Evolutionary conservation across 169 alveolate species (phyloP), one percentile per base, ranked within the genome.

Genomic region (Theileria luwenshuni): DNA sequence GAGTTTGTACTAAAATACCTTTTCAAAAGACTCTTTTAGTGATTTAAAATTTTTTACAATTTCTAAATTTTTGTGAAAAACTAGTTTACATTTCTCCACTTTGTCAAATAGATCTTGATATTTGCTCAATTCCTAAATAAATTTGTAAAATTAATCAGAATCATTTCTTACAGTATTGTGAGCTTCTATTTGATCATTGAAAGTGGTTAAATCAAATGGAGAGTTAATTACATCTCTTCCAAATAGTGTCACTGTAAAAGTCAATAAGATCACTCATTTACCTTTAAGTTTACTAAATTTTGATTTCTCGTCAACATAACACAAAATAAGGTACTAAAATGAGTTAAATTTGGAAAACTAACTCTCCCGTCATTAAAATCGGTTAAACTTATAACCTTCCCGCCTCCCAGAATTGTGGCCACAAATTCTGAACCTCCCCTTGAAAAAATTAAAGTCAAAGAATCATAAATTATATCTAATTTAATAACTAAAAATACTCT

Each of bases 191-290:
- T 13, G 12, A 6, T 5, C 12, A 10, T 38, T 7, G 10, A 38
- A 19, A 3, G 38, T 56, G 0, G 65, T 56, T 28, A 56, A 25
- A 21, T 56, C 38, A 25, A n/a, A 79, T 30, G 87, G 87, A 10
- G 87, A 79, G 48, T 79, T 79, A 28, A 61, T 32, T 1, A 79
- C 35, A 30, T 79, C 83, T 43, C 71, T 79, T 1, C 87, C 87
- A 52, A 79, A 52, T n/a, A 79, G 51, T 2, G 83, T 79, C 13
- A 79, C 87, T 79, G 12, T 33, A 51, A 68, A 21, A 49, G 21
- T 48, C 1, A 65, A 42, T 64, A 8, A 25, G 32, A 60, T 21
- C 47, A 17, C 17, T 13, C 25, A 73, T n/a, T 2, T 15, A 79
- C 87, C 87, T 6, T 71, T 52, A 13, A 79, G 74, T 12, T 49